phyloP scores from a whole-genome alignment of 371 early-diverging fungal species.

The Lichtheimia corymbifera region DNA sequence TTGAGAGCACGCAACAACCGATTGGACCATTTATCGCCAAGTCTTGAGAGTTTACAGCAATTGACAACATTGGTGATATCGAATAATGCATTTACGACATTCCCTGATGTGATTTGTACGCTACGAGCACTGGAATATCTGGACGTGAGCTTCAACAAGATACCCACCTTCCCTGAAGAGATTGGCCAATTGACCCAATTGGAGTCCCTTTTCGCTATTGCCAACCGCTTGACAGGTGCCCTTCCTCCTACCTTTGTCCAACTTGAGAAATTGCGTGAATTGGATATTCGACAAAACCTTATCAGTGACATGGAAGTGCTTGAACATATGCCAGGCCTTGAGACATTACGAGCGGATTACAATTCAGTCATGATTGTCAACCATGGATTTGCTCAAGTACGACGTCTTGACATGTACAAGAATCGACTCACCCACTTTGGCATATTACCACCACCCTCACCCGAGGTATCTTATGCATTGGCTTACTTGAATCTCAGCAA shows the following conservation, averaged over 20 bases:
- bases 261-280: slow-evolving; percentile 62
- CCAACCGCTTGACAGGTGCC: slow-evolving; percentile 69
- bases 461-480: neutral
- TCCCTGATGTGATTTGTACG: slow-evolving; percentile 65
- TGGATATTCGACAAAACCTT: slow-evolving; percentile 77
- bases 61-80: slow-evolving; percentile 72
- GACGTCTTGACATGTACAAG: slow-evolving; percentile 49
- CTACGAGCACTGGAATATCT: slow-evolving; percentile 65
- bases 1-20: slow-evolving; percentile 76
- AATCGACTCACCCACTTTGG: slow-evolving; percentile 59
- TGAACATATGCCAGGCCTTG: slow-evolving; percentile 55
- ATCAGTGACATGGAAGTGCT: slow-evolving; percentile 67
- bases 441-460: neutral
- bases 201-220: slow-evolving; percentile 63
- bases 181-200: slow-evolving; percentile 70
- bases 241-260: slow-evolving; percentile 63
- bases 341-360: slow-evolving; percentile 66
- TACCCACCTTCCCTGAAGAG: slow-evolving; percentile 70
- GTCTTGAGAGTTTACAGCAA: slow-evolving; percentile 52
- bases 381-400: slow-evolving; percentile 20
- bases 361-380: slow-evolving; percentile 57
- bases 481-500: slow-evolving; percentile 62
- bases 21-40: slow-evolving; percentile 63
- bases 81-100: slow-evolving; percentile 72
- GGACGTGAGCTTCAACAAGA: slow-evolving; percentile 85